Base-by-base conservation (phyloP, 495 filamentous ascomycete genomes). In the Penicillium arizonense region DNA sequence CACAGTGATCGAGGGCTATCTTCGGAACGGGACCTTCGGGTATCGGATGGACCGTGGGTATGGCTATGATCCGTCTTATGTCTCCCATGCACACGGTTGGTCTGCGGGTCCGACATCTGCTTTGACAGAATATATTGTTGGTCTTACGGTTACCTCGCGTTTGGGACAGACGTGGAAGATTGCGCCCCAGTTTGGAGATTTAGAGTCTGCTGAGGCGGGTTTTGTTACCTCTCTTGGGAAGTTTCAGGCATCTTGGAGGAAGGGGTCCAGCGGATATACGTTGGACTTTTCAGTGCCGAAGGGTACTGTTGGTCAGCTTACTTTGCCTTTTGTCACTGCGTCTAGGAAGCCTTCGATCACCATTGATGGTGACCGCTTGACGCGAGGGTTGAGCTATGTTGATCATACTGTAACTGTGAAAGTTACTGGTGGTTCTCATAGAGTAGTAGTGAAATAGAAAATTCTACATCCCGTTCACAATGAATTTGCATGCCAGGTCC, bases 41-140 rank as follows among this genome's bases (percentile, higher is more conserved):
- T 86, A 87, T 59, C 68, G 81, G 5, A 76, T 77, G 38, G 74
- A 70, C 36, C 59, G 68, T 20, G 72, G 70, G 12, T 75, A 72
- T 42, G 20, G 41, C 26, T 63, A 69, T 46, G 69, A 75, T 35
- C 39, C 63, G 9, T 70, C 70, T 3, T 73, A 75, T 50, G 62
- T 73, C 14, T 73, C 70, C 4, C 83, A 86, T 51, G 77, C 83
- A 1, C 84, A 86, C 56, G 83, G 83, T 0, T 87, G 83, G 83
- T 71, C 78, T 0, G 71, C 78, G 4, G 81, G 82, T 9, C 83
- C 83, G 4, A 86, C 82, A 7, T 75, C 73, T 8, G 74, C 76
- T 9, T 63, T 87, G 28, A 79, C 70, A 3, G 68, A 76, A 32
- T 76, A 77, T 45, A 67, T 85, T 8, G 67, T 82, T 7, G 84